Base-by-base conservation (phyloP, 345 rosid species). In the Lepidium sativum region DNA sequence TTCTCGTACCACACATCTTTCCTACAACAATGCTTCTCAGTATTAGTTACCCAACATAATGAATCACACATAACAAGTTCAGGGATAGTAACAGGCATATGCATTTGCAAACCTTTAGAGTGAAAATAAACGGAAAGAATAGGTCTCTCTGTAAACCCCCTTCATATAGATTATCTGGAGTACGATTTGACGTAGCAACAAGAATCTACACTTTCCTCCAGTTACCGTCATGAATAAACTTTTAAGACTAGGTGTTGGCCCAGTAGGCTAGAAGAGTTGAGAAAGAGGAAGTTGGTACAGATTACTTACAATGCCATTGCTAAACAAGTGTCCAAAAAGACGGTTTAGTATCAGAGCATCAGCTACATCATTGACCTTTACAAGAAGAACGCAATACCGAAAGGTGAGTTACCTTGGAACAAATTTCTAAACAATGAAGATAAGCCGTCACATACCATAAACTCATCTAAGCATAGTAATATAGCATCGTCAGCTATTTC, bases 341-440 rank as follows among this genome's bases (percentile, higher is more conserved):
- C 99, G 97, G 67, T 94, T 86, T 25, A 90, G 80, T 60, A 94
- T 94, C 77, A 94, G 77, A 57, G 99, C 99, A 81, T 94, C 99
- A 69, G 95, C 99, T 48, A 94, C 99, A 61, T 92, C 98, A 80
- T 72, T 92, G 61, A 92, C 99, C 99, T 92, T 56, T 45, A 20
- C 44, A 62, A 8, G 33, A 51, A 52, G 57, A 75, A 49, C 76
- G 17, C 32, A 54, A 63, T 18, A 64, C 12, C 21, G 20, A 42
- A 25, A 41, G 16, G 33, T 42, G 48, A 72, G 66, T 33, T 17
- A 37, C n/a, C 23, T 14, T 39, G 3, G 50, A 56, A 13, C n/a
- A 58, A 15, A 11, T 0, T 2, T 49, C 7, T 7, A 15, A 12
- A 41, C 4, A 16, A 23, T 33, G 13, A 33, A 51, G 62, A 43